Evolutionary conservation across 139 green algal species (phyloP), one percentile per base, ranked within the genome.

Genomic region (Eudorina sp.): DNA sequence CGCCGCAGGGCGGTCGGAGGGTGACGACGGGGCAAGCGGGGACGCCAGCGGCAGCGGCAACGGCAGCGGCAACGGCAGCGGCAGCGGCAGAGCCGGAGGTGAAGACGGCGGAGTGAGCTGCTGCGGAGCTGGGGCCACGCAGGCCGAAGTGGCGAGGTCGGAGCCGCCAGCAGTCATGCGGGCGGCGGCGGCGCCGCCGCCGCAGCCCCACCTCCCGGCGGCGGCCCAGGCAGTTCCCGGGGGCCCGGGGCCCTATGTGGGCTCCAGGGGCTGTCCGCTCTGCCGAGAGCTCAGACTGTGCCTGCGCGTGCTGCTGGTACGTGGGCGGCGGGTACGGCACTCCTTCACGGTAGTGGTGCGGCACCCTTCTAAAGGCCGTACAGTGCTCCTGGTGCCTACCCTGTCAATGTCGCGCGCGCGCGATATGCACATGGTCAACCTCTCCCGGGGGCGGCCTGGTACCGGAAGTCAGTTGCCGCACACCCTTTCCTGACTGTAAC

Each of bases 231-330:
- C 34, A 36, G 14, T n/a, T n/a, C n/a, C n/a, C n/a, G n/a, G n/a
- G n/a, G n/a, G n/a, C n/a, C n/a, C n/a, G n/a, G n/a, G n/a, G n/a
- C n/a, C n/a, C n/a, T n/a, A n/a, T n/a, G n/a, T 36, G 58, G 58
- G 18, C 58, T 29, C 18, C 18, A 68, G 23, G 58, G 18, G 58
- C 21, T 79, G 70, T 25, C 70, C 1, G 41, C 70, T 34, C 21
- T 78, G 60, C 45, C 31, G 43, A 1, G 60, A 87, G 81, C 81
- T 87, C 62, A 60, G 80, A 31, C 62, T 86, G 43, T 53, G 60
- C 19, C 6, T 86, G 13, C 60, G 80, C 1, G 43, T 66, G 18
- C 1, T 77, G 41, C 80, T 64, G 80, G 80, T 86, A 29, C 7
- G 77, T 53, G 79, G 31, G 31, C 45, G 64, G 64, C 6, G 16